Conservation (phyloP, 2,329 filamentous ascomycete genomes). For the Claviceps fusiformis region DNA sequence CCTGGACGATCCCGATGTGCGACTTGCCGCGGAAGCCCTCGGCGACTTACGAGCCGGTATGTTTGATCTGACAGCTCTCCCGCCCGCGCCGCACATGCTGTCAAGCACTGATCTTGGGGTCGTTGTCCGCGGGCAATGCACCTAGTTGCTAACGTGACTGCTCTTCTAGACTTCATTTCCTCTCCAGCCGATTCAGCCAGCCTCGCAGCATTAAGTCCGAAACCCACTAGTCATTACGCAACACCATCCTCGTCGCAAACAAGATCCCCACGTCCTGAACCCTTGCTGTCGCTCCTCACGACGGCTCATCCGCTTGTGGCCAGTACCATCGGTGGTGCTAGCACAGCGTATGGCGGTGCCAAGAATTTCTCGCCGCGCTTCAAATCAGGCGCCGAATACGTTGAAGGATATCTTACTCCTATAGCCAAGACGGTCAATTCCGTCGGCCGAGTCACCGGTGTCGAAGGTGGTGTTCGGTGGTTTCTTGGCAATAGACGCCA, state of each 20-base stretch:
- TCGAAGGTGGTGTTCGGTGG: slow-evolving; percentile 76
- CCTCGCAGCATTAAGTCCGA: slow-evolving; percentile 25
- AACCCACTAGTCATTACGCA: slow-evolving; percentile 2
- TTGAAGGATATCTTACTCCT: slow-evolving; percentile 77
- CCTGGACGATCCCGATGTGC: slow-evolving; percentile 53
- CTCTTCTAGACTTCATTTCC: slow-evolving; percentile 46
- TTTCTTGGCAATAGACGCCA: slow-evolving; percentile 53
- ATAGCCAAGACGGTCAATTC: slow-evolving; percentile 77
- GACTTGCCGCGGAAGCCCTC: slow-evolving; percentile 60
- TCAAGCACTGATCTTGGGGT: background rate
- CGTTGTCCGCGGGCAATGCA: too few relatives aligned
- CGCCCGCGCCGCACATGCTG: too few relatives aligned
- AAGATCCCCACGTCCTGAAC: slow-evolving; percentile 50
- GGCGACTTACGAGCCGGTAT: slow-evolving; percentile 56
- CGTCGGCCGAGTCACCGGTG: slow-evolving; percentile 72
- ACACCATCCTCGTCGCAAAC: slow-evolving; percentile 3
- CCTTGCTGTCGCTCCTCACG: slow-evolving; percentile 72
- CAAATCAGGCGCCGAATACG: slow-evolving; percentile 78
- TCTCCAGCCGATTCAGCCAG: slow-evolving; percentile 40
- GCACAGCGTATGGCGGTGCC: slow-evolving; percentile 72
- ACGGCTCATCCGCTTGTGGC: slow-evolving; percentile 79
- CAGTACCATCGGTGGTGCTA: slow-evolving; percentile 69
- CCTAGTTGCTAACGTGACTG: background rate
- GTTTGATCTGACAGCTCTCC: slow-evolving; percentile 9
- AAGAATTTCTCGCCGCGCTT: slow-evolving; percentile 87